Conservation (phyloP, 2,329 filamentous ascomycete species). For the Zymoseptoria passerinii region DNA sequence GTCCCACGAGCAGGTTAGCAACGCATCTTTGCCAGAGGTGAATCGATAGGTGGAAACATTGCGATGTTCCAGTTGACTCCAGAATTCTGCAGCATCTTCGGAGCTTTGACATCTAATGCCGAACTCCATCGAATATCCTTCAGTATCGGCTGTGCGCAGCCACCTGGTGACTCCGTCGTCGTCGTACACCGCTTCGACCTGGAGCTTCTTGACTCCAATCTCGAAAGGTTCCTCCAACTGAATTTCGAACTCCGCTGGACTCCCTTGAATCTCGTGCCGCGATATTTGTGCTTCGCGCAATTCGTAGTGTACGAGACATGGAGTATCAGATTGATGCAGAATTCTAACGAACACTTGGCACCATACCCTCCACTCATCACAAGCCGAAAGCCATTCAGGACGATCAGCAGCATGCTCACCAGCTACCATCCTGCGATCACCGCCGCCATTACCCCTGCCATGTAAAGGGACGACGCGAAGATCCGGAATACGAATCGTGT, state of each 20-base stretch:
- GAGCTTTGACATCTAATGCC: conserved; percentile 25
- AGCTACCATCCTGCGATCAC: not conserved
- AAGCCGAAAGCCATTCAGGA: not conserved
- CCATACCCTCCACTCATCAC: conserved; percentile 9
- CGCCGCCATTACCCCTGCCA: not conserved
- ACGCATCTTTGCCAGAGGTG: not conserved
- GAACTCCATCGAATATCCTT: conserved; percentile 20
- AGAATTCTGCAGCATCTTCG: conserved; percentile 23
- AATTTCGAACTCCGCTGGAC: conserved; percentile 15
- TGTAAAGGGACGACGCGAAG: not conserved
- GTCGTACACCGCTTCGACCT: conserved; percentile 9
- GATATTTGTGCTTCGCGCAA: conserved; percentile 12
- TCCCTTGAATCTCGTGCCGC: conserved; percentile 1
- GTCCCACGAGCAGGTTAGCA: conserved; percentile 15
- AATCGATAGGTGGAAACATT: conserved; percentile 1
- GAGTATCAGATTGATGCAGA: conserved; percentile 3
- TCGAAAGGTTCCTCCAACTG: conserved; percentile 18
- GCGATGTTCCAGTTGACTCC: conserved; percentile 20
- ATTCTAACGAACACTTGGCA: conserved; percentile 19
- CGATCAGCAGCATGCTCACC: not conserved
- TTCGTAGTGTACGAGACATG: conserved; percentile 6
- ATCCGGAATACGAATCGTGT: conserved; percentile 15
- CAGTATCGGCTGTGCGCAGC: conserved; percentile 14
- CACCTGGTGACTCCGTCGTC: conserved; percentile 12
- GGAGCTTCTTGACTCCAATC: conserved; percentile 18